A percentile compares a stretch with the other conserved stretches of the same genome.
phyloP scores from a whole-genome alignment of 257 asterid genomes.

The Petunia secreta region DNA sequence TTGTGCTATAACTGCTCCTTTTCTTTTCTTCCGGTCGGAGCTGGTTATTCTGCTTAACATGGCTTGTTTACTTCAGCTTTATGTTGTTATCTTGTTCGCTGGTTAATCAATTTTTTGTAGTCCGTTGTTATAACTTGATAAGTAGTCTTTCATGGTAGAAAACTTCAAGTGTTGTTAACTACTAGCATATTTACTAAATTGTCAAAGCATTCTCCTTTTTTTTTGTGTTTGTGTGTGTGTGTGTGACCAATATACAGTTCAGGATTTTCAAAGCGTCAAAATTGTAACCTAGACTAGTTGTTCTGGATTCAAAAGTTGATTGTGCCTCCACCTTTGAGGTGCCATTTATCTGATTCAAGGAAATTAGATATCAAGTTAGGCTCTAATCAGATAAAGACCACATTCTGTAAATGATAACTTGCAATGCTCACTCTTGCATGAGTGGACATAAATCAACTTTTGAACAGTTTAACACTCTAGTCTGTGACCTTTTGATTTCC shows the following conservation, averaged over 20 bases:
- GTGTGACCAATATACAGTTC: conserved; percentile 7
- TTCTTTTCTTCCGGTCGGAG: not conserved
- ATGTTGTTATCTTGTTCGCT: not conserved
- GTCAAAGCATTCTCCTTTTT: not conserved
- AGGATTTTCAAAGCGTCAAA: not conserved
- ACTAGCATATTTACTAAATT: conserved; percentile 8
- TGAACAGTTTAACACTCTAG: not conserved
- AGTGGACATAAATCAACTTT: conserved; percentile 12
- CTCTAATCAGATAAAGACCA: conserved; percentile 1
- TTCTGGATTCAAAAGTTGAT: not conserved
- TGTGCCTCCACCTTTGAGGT: not conserved
- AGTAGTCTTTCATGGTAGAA: not conserved
- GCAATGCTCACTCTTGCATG: conserved; percentile 9
- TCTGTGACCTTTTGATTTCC: conserved; percentile 18
- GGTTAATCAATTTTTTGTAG: not conserved
- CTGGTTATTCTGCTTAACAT: conserved; percentile 10
- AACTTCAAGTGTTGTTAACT: conserved; percentile 9
- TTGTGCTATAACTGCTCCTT: not conserved
- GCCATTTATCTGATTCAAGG: conserved; percentile 20
- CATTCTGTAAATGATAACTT: conserved; percentile 2
- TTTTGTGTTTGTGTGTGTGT: too few species aligned
- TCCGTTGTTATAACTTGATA: not conserved
- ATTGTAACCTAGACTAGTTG: not conserved
- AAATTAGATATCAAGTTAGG: not conserved
- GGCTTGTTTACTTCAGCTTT: conserved; percentile 6